Conservation (phyloP, 345 rosid genomes). For the Syzygium jambos region DNA sequence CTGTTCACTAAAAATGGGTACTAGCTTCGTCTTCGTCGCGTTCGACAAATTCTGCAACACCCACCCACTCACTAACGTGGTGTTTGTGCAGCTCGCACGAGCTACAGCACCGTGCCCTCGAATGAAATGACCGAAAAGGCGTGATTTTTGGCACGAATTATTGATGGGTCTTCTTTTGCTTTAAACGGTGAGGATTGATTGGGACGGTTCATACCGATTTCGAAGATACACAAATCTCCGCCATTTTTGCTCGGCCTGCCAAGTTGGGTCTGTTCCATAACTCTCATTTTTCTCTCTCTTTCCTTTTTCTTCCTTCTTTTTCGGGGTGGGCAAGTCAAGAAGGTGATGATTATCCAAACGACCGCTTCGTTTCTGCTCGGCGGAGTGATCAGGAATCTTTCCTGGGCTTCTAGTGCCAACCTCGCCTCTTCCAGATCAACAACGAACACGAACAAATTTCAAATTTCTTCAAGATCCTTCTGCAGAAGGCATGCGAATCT, state of each 20-base stretch:
- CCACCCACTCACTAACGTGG: background rate
- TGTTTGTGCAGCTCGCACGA: background rate
- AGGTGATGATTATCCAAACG: background rate
- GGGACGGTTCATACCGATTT: conserved; percentile 12
- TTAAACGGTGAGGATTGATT: background rate
- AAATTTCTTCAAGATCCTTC: background rate
- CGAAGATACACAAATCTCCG: conserved; percentile 16
- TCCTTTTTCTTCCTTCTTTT: background rate
- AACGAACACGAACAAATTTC: background rate
- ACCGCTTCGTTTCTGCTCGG: background rate
- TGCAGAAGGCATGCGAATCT: background rate
- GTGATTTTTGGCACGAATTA: background rate
- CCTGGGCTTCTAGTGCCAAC: background rate
- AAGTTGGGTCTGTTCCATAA: conserved; percentile 5
- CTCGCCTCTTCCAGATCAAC: background rate
- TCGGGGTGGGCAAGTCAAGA: background rate
- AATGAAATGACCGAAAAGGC: background rate
- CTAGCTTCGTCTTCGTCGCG: background rate
- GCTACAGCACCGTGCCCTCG: background rate
- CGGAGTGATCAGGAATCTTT: background rate
- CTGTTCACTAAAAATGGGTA: background rate
- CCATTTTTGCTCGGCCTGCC: conserved; percentile 12
- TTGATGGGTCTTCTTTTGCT: background rate
- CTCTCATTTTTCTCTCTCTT: background rate
- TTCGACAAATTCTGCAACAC: background rate